Evolutionary conservation across 1,284 basidiomycete species (phyloP).

Genomic region (Ustilago crameri): DNA sequence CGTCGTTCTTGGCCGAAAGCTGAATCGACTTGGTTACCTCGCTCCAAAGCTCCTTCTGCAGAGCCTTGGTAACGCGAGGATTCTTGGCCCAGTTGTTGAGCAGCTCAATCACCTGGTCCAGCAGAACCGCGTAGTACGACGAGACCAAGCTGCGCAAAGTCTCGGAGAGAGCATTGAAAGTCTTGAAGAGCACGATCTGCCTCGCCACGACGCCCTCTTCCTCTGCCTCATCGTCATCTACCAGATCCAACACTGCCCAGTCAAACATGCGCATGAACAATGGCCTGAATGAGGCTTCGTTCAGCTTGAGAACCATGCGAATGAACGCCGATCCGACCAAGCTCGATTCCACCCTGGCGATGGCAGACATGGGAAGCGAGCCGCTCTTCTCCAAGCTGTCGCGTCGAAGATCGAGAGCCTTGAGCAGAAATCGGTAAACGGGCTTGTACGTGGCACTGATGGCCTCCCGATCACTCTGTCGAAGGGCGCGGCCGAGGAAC

Average conservation of each 20-base stretch:
- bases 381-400: slow-evolving; percentile 47
- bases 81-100: slow-evolving; percentile 70
- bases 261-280: slow-evolving; percentile 91
- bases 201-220: slow-evolving; percentile 55
- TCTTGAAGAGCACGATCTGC: slow-evolving; percentile 58
- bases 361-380: slow-evolving; percentile 63
- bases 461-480: slow-evolving; percentile 50
- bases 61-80: slow-evolving; percentile 4
- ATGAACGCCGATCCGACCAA: slow-evolving; percentile 78
- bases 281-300: slow-evolving; percentile 90
- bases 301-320: slow-evolving; percentile 90
- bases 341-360: slow-evolving; percentile 70
- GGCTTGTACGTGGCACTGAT: slow-evolving; percentile 79
- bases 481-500: slow-evolving; percentile 57
- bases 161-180: slow-evolving; percentile 54
- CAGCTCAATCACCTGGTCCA: slow-evolving; percentile 77
- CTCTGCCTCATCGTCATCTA: slow-evolving; percentile 68
- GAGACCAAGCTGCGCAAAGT: slow-evolving; percentile 57
- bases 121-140: slow-evolving; percentile 70
- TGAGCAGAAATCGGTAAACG: slow-evolving; percentile 84
- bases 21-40: slow-evolving; percentile 76
- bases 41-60: slow-evolving; percentile 73
- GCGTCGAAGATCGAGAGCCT: slow-evolving; percentile 77
- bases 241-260: slow-evolving; percentile 82
- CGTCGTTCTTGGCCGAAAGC: slow-evolving; percentile 81